Base-by-base conservation (phyloP, 225 moss, liverwort and hornwort species). In the Pleurozium schreberi region DNA sequence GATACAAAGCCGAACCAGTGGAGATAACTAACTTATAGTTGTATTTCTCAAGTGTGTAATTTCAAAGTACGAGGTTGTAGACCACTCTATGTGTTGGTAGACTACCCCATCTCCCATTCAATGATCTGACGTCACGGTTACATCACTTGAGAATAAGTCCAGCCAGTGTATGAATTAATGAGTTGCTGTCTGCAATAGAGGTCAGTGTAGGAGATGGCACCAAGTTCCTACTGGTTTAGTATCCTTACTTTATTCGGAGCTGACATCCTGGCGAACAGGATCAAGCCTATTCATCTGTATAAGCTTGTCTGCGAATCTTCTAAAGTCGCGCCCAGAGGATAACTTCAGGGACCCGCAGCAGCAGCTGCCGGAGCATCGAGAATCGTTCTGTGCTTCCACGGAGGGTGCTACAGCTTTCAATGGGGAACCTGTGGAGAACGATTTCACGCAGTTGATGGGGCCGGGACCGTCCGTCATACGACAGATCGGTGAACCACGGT, bases 401-500 rank as follows among this genome's bases (percentile, higher is more conserved):
- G 82, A n/a, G 86, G 52, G 28, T 43, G 42, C 63, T 63, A 33
- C 59, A 27, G 47, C 65, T 47, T 67, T 45, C 49, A 66, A 47
- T 82, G 89, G 16, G 52, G 89, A 67, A 68, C 14, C 55, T 55
- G 45, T 80, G 59, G 71, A 40, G 52, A 90, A 73, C 30, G 86
- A 83, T 67, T 89, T 92, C 31, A 68, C 87, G 57, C 86, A 88
- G 76, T 43, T 87, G 85, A 63, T 92, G 65, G 59, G 52, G 22
- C 82, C 87, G 21, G 90, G 87, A 34, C 26, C 86, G 31, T 71
- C 89, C 34, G 86, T 80, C 20, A 76, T 86, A 17, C 67, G 80
- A 31, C 85, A 89, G 16, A 88, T 88, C 43, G 85, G 87, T 52
- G 91, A 88, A 61, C 82, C 93, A 27, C 87, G 91, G 31, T 97